Conservation (phyloP, 305 asterid species). For the Fraxinus greggii region DNA sequence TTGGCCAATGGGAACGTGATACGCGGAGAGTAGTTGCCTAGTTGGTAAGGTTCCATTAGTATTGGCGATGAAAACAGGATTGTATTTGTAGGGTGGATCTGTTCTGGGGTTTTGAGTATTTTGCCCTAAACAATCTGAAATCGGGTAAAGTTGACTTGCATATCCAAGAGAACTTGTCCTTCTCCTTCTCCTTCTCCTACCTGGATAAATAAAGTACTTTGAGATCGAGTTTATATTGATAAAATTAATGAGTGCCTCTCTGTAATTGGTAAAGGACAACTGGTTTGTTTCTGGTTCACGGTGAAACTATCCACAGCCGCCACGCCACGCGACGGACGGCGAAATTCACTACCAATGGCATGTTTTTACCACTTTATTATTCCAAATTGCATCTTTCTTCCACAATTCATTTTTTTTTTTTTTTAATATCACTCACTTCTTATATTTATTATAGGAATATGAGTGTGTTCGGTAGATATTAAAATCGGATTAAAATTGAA, state of each 20-base stretch:
- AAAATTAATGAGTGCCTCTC: neutral
- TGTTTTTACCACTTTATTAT: neutral
- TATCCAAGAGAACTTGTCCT: neutral
- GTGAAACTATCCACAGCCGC: neutral
- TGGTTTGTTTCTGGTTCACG: constrained; percentile 9
- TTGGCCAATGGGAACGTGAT: neutral
- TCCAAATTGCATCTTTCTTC: neutral
- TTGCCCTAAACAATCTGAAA: constrained; percentile 8
- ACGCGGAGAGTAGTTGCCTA: neutral
- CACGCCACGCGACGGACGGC: neutral
- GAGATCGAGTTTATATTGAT: neutral
- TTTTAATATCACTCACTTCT: too few species aligned
- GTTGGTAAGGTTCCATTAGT: constrained; percentile 12
- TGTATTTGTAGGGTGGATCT: neutral
- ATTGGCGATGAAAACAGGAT: neutral
- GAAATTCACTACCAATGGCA: neutral
- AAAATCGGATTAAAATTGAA: too few species aligned
- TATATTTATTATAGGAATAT: too few species aligned
- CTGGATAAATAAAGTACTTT: too few species aligned
- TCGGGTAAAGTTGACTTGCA: constrained; percentile 18
- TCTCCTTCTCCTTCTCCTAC: too few species aligned
- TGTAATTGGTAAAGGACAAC: constrained; percentile 21
- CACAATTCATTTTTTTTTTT: too few species aligned
- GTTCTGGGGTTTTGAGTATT: constrained; percentile 12
- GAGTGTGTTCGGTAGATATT: too few species aligned